These are phyloP conservation scores for Benincasa hispida DNA, from an alignment of 306 rosid genomes.

Conservation along the genomic window DNA sequence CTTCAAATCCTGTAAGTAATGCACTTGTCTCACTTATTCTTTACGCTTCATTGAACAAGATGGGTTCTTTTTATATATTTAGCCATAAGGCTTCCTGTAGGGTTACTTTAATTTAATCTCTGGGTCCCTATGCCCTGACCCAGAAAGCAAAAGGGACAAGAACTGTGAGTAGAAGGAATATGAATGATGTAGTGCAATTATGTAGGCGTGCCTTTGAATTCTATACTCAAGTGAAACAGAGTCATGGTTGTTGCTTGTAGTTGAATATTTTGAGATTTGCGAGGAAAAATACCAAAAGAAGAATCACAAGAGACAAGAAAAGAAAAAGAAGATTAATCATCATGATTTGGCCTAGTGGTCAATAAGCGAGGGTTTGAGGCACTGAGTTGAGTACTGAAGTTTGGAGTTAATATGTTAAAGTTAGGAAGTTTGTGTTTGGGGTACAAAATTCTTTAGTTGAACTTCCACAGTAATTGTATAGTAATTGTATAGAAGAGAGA, in stretches of 20 bases:
- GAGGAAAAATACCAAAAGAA: not conserved
- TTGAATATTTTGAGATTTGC: not conserved
- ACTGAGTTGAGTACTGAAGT: too few species aligned
- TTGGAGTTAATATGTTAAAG: too few species aligned
- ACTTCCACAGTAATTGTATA: too few species aligned
- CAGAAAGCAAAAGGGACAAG: not conserved
- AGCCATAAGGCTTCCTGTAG: not conserved
- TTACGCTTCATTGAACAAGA: not conserved
- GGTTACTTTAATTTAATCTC: not conserved
- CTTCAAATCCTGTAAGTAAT: not conserved
- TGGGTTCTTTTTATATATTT: slow-evolving; percentile 3
- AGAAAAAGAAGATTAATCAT: too few species aligned
- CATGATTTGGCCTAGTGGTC: too few species aligned
- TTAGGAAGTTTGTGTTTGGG: too few species aligned
- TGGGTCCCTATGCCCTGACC: not conserved
- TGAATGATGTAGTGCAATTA: not conserved
- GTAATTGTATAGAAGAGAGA: too few species aligned
- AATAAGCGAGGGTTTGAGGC: too few species aligned
- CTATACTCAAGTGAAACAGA: not conserved
- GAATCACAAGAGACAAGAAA: not conserved
- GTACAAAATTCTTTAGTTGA: too few species aligned
- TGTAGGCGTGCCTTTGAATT: slow-evolving; percentile 2
- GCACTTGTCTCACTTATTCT: not conserved
- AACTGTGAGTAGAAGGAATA: not conserved
- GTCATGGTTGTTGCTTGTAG: not conserved